Conservation (phyloP, 257 asterid genomes). For the Solanum appendiculatum region DNA sequence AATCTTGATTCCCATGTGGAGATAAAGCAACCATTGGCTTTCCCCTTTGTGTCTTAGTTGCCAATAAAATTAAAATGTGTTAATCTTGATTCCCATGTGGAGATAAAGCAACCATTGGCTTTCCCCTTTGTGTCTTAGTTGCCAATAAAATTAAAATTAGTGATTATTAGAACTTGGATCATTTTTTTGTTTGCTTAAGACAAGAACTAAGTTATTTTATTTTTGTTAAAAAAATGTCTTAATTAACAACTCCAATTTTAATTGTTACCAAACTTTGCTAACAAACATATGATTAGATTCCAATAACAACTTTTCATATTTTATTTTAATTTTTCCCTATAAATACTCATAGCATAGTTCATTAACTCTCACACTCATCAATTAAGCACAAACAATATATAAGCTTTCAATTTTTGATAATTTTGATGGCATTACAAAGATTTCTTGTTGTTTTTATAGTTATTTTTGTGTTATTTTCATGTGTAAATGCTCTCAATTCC, state of each 20-base stretch:
- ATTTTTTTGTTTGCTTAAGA: neutral
- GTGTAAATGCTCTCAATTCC: conserved; percentile 30
- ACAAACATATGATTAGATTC: conserved; percentile 1
- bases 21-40: neutral
- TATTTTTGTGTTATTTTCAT: conserved; percentile 3
- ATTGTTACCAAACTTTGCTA: conserved; percentile 14
- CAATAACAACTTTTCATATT: neutral
- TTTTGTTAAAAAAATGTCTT: neutral
- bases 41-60: neutral
- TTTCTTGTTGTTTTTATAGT: conserved; percentile 7
- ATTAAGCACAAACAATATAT: neutral
- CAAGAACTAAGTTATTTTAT: neutral
- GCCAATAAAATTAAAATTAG: neutral
- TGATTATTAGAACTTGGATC: neutral
- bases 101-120: neutral
- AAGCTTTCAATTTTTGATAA: neutral
- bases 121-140: neutral
- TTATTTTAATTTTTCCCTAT: neutral
- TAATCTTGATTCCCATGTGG: neutral
- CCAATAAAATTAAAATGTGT: neutral
- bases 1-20: neutral
- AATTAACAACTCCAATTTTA: neutral
- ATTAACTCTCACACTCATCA: neutral
- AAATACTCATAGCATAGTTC: conserved; percentile 11
- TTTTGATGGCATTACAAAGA: conserved; percentile 25